Percentiles rank a stretch among this genome's conserved stretches.
Evolutionary conservation across 192 early-diverging fungal species (phyloP).

Genomic region (Entomortierella lignicola): DNA sequence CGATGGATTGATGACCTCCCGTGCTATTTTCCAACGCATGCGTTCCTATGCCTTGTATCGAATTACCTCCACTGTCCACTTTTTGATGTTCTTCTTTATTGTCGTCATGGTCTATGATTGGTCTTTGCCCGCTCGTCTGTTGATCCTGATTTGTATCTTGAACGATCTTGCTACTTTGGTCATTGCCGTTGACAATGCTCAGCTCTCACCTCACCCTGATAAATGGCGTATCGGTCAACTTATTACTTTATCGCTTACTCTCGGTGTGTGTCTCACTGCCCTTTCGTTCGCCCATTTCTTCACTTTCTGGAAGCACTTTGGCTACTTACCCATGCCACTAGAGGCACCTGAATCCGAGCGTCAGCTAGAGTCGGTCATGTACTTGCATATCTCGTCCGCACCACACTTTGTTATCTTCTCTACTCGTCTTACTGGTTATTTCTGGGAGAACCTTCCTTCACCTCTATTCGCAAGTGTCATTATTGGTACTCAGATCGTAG

Average conservation of each 20-base stretch:
- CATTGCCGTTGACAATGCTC: constrained; percentile 94
- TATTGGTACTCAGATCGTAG: constrained; percentile 90
- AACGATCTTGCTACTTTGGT: constrained; percentile 94
- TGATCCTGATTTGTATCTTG: constrained; percentile 92
- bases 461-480: constrained; percentile 83
- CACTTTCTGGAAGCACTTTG: constrained; percentile 60
- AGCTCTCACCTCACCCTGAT: constrained; percentile 90
- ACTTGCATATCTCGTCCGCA: constrained; percentile 92
- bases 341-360: constrained; percentile 50
- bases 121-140: constrained; percentile 80
- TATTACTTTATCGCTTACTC: constrained; percentile 79
- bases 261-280: constrained; percentile 78
- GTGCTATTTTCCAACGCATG: constrained; percentile 97
- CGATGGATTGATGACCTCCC: constrained; percentile 89
- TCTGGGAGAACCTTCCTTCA: constrained; percentile 88
- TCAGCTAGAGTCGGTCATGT: constrained; percentile 89
- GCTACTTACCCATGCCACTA: constrained; percentile 30
- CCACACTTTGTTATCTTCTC: constrained; percentile 97
- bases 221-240: constrained; percentile 97
- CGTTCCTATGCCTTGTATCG: constrained; percentile 93
- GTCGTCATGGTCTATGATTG: constrained; percentile 86
- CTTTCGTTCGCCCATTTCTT: constrained; percentile 90
- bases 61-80: constrained; percentile 96
- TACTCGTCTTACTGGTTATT: constrained; percentile 87
- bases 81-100: constrained; percentile 96